Conservation (phyloP, 73 alveolate species). For the Tetrahymena borealis region DNA sequence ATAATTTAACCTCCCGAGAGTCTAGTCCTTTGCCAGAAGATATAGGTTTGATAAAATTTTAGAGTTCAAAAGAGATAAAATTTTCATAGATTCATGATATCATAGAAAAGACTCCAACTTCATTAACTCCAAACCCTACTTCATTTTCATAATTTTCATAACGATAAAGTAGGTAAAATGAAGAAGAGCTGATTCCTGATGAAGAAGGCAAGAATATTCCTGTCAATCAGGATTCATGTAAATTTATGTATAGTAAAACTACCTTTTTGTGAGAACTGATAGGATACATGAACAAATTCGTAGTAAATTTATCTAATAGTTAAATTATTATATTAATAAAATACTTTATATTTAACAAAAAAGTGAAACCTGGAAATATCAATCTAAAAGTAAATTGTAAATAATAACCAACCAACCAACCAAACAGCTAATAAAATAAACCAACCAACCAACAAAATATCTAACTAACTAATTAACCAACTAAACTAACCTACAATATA, state of each 20-base stretch:
- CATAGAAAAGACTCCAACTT: neutral
- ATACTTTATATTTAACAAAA: too few relatives aligned
- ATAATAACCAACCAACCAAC: too few relatives aligned
- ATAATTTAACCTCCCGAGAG: neutral
- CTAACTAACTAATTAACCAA: too few relatives aligned
- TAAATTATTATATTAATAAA: too few relatives aligned
- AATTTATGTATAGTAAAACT: neutral
- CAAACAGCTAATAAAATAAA: too few relatives aligned
- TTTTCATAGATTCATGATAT: neutral
- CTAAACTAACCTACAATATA: too few relatives aligned
- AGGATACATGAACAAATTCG: too few relatives aligned
- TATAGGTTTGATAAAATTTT: neutral
- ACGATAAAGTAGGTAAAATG: neutral
- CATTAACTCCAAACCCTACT: neutral
- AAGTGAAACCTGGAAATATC: too few relatives aligned
- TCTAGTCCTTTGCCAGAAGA: slow-evolving; percentile 3
- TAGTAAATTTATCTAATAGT: too few relatives aligned
- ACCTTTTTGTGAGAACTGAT: neutral
- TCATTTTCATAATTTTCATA: neutral
- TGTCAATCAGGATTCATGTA: neutral
- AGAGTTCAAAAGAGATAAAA: neutral
- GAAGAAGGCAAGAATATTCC: neutral
- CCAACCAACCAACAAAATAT: too few relatives aligned
- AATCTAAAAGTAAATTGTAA: too few relatives aligned
- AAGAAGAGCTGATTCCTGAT: slow-evolving; percentile 1